Base-by-base conservation (phyloP, 495 filamentous ascomycete species). In the Neurospora terricola region DNA sequence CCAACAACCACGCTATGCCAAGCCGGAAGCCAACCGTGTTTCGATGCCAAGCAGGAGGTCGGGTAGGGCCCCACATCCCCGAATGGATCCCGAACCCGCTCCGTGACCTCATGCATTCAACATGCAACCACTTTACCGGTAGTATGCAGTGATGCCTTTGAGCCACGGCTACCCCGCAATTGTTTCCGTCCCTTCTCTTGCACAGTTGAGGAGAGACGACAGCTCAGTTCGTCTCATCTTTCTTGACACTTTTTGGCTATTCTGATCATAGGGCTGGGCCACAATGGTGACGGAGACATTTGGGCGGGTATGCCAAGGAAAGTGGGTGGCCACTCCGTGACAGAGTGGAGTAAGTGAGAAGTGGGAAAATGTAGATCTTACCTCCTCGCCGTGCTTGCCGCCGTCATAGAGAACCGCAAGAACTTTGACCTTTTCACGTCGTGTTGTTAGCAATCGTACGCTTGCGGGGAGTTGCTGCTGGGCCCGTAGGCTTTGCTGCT, bases 341-440 rank as follows among this genome's bases (percentile, higher is more conserved):
- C 54, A 72, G 37, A 18, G n/a, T 45, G 71, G 37, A 37, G 10
- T 39, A 70, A 43, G 71, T 27, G 54, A 66, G 75, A 70, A 14
- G 62, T 54, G n/a, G 43, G 36, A 37, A 73, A 59, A 38, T 18
- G 38, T 59, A 54, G 30, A 68, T 76, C 83, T 79, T 77, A 88
- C 86, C 77, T 88, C 75, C 74, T 86, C 72, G 75, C 83, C 85
- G 78, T 86, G 84, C 77, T 82, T 77, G 75, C 83, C 81, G 70
- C 87, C 87, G 75, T 88, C 87, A 80, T 88, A 88, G 71, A 88
- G 80, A 71, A 88, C 84, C 72, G 82, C 75, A 71, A 88, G 83
- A 75, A 88, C 86, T 79, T 88, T 88, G 81, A 87, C 85, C 85
- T 87, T 82, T 86, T 85, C 82, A 80, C 81, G 84, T 76, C 74